phyloP scores from a whole-genome alignment of 192 early-diverging fungal species.

The Pilaira anomala region DNA sequence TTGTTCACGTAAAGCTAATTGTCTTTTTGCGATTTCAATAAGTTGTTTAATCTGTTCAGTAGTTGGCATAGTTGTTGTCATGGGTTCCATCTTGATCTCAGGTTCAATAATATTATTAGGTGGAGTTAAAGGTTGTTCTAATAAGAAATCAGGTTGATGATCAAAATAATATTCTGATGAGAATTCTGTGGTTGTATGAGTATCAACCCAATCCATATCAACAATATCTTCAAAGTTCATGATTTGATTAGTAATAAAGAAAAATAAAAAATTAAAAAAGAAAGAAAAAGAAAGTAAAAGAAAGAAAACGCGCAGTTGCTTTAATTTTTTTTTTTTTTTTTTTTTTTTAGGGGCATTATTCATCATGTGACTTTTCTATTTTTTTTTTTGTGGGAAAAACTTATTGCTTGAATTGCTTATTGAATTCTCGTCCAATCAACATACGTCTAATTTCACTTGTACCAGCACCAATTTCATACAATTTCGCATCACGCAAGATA shows the following conservation, averaged over 20 bases:
- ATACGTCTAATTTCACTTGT: constrained; percentile 92
- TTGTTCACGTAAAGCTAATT: constrained; percentile 33
- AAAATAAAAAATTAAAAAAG: not conserved
- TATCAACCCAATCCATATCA: constrained; percentile 23
- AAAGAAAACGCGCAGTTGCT: not conserved
- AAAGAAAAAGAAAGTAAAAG: not conserved
- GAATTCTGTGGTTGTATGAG: constrained; percentile 7
- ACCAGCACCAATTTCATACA: constrained; percentile 96
- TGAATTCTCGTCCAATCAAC: constrained; percentile 83
- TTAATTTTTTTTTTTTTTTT: constrained; percentile 1
- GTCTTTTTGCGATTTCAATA: constrained; percentile 34
- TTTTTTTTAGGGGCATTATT: constrained; percentile 3
- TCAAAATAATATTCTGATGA: constrained; percentile 2
- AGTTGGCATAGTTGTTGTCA: constrained; percentile 16
- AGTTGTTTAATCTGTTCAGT: constrained; percentile 38
- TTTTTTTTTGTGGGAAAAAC: not conserved
- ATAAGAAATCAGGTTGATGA: constrained; percentile 1
- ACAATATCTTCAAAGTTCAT: constrained; percentile 27
- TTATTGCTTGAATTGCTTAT: constrained; percentile 55
- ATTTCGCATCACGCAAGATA: constrained; percentile 76
- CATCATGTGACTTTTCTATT: too few species aligned
- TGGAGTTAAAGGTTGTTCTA: constrained; percentile 2
- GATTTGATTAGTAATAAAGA: not conserved
- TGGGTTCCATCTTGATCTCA: constrained; percentile 7
- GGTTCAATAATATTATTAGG: not conserved